Conservation (phyloP, 495 filamentous ascomycete genomes). For the Talaromyces thailandensis region DNA sequence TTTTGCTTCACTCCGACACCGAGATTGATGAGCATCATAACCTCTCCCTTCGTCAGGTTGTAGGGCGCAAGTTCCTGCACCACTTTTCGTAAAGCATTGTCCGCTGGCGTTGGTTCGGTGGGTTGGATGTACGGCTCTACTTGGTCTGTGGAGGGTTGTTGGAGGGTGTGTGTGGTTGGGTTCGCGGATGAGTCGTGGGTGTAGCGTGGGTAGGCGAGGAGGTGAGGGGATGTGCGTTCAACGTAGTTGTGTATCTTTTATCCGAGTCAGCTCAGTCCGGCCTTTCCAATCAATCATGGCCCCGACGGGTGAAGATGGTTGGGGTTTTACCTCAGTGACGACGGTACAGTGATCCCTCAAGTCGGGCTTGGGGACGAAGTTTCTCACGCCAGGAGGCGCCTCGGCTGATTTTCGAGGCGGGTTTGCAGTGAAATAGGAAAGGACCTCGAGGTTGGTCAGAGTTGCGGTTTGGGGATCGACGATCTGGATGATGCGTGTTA, state of each 20-base stretch:
- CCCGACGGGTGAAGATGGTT: neutral
- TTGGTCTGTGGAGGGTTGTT: constrained; percentile 11
- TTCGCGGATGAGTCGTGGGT: constrained; percentile 10
- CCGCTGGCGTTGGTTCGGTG: constrained; percentile 22
- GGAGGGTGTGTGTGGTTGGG: constrained; percentile 17
- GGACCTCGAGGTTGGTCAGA: constrained; percentile 59
- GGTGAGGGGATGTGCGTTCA: constrained; percentile 28
- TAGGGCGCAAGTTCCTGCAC: constrained; percentile 33
- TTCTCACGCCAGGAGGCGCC: constrained; percentile 20
- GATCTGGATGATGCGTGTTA: constrained; percentile 30
- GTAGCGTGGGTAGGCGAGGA: constrained; percentile 26
- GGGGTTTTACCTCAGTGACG: constrained; percentile 36
- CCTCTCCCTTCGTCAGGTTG: constrained; percentile 51
- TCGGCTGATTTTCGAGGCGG: constrained; percentile 34
- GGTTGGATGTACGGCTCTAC: constrained; percentile 7
- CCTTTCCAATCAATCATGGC: neutral
- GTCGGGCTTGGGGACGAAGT: constrained; percentile 36
- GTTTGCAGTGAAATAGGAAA: constrained; percentile 43
- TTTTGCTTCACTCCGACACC: constrained; percentile 24
- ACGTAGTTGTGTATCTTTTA: constrained; percentile 37
- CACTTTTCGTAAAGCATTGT: constrained; percentile 29
- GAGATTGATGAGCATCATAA: constrained; percentile 57
- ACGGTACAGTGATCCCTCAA: constrained; percentile 41
- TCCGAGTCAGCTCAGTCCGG: neutral
- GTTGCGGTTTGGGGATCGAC: constrained; percentile 53